A percentile compares a stretch with the other conserved stretches of the same genome.
These are phyloP conservation scores for Penicillium crystallinum DNA, from an alignment of 495 filamentous ascomycete species.

Conservation along the genomic window DNA sequence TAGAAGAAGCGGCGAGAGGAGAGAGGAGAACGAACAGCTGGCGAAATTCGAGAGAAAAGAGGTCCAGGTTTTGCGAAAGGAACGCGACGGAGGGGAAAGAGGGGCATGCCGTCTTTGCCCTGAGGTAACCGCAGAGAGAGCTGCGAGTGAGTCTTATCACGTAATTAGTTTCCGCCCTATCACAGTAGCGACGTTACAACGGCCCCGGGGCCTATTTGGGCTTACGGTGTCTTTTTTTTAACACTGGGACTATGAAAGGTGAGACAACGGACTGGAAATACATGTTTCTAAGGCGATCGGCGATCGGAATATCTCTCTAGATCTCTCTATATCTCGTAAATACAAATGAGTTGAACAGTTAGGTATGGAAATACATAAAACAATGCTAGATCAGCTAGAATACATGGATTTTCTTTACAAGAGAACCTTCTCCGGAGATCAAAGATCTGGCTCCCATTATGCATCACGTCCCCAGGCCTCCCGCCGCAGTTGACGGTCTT, in stretches of 20 bases:
- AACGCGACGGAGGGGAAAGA: constrained; percentile 36
- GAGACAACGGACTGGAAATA: no score
- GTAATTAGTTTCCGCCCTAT: constrained; percentile 22
- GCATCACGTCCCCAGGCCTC: constrained; percentile 51
- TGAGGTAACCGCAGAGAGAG: constrained; percentile 9
- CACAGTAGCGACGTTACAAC: constrained; percentile 10
- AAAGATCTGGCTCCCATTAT: constrained; percentile 16
- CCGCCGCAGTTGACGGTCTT: constrained; percentile 65
- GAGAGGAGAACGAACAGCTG: constrained; percentile 6
- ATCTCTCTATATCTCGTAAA: no score
- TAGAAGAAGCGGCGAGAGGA: constrained; percentile 35
- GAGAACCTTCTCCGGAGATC: not conserved
- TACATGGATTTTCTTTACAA: constrained; percentile 17
- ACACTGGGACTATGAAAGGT: no score
- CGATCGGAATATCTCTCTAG: no score
- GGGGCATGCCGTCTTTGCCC: constrained; percentile 31
- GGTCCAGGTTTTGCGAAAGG: constrained; percentile 23
- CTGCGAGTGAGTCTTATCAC: constrained; percentile 20
- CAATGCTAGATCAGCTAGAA: constrained; percentile 13
- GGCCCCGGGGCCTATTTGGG: not conserved
- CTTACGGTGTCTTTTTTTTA: no score
- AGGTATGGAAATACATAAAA: constrained; percentile 8
- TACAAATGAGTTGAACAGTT: not conserved
- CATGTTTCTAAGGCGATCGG: no score
- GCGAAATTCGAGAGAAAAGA: constrained; percentile 18